Percentiles rank a stretch among this genome's conserved stretches.
Evolutionary conservation across 2,329 filamentous ascomycete genomes (phyloP).

Genomic region (Colletotrichum brevisporum): DNA sequence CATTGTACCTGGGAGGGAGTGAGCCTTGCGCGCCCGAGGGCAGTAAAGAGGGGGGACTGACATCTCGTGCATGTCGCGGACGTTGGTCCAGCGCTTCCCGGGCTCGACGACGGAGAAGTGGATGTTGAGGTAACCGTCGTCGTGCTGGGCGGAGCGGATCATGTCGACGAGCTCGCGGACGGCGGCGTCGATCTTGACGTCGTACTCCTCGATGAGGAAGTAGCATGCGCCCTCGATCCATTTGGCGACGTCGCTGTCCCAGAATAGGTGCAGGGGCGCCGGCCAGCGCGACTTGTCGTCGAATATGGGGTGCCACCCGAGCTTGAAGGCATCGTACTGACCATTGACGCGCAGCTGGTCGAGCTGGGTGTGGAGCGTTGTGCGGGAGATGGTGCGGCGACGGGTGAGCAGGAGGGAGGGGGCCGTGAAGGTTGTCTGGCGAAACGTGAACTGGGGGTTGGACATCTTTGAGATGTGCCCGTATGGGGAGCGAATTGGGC

Average conservation of each 20-base stretch:
- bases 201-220: conserved; percentile 59
- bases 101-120: conserved; percentile 74
- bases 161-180: conserved; percentile 70
- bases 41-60: conserved; percentile 48
- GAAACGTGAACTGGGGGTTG: conserved; percentile 54
- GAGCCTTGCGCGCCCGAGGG: conserved; percentile 14
- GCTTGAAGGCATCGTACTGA: conserved; percentile 70
- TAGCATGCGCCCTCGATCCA: conserved; percentile 76
- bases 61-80: conserved; percentile 74
- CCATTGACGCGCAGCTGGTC: conserved; percentile 67
- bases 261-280: conserved; percentile 71
- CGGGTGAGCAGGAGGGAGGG: conserved; percentile 53
- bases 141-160: conserved; percentile 69
- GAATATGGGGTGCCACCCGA: conserved; percentile 70
- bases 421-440: conserved; percentile 52
- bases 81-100: conserved; percentile 68
- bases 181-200: conserved; percentile 62
- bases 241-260: conserved; percentile 70
- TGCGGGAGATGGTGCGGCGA: conserved; percentile 50
- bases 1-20: conserved; percentile 63
- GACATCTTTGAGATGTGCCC: conserved; percentile 43
- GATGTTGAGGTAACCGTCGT: conserved; percentile 74
- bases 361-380: conserved; percentile 66
- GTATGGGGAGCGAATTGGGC: neutral
- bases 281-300: conserved; percentile 65